Percentiles rank a stretch among this genome's conserved stretches.
phyloP scores from a whole-genome alignment of 139 green algal species.

The Picochlorum sp. region DNA sequence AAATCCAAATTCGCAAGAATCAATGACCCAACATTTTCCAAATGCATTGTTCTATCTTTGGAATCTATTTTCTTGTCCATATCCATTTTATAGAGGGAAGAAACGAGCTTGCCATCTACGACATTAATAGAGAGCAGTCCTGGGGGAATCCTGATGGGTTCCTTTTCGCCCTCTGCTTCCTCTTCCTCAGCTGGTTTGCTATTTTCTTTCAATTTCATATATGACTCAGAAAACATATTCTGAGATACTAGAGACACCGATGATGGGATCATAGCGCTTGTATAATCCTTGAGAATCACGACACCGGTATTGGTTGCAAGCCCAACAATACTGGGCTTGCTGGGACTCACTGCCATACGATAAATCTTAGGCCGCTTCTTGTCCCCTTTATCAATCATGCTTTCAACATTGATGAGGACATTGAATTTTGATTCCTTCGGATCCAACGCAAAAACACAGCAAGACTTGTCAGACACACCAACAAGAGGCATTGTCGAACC shows the following conservation, averaged over 20 bases:
- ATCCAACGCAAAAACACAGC: slow-evolving; percentile 23
- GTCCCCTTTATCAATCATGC: slow-evolving; percentile 22
- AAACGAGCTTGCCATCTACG: slow-evolving; percentile 11
- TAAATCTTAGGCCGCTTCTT: slow-evolving; percentile 59
- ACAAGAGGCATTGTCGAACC: slow-evolving; percentile 27
- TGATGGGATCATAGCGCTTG: background rate
- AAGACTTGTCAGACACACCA: slow-evolving; percentile 15
- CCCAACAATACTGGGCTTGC: slow-evolving; percentile 34
- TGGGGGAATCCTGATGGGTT: background rate
- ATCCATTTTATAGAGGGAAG: slow-evolving; percentile 24
- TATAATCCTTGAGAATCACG: slow-evolving; percentile 32
- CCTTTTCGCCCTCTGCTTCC: background rate
- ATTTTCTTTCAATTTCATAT: slow-evolving; percentile 23
- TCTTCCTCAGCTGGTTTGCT: slow-evolving; percentile 7
- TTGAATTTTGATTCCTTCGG: slow-evolving; percentile 13
- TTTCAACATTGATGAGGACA: slow-evolving; percentile 15
- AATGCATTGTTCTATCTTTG: slow-evolving; percentile 3
- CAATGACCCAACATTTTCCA: slow-evolving; percentile 2
- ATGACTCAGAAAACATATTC: background rate
- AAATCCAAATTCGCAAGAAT: slow-evolving; percentile 21
- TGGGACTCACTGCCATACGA: slow-evolving; percentile 39
- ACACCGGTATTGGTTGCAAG: slow-evolving; percentile 39
- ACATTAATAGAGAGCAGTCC: slow-evolving; percentile 23
- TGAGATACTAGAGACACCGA: background rate
- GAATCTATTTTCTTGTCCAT: slow-evolving; percentile 1